Evolutionary conservation across 768 basidiomycete species (phyloP), one percentile per base, ranked within the genome.

Genomic region (Panellus pusillus): DNA sequence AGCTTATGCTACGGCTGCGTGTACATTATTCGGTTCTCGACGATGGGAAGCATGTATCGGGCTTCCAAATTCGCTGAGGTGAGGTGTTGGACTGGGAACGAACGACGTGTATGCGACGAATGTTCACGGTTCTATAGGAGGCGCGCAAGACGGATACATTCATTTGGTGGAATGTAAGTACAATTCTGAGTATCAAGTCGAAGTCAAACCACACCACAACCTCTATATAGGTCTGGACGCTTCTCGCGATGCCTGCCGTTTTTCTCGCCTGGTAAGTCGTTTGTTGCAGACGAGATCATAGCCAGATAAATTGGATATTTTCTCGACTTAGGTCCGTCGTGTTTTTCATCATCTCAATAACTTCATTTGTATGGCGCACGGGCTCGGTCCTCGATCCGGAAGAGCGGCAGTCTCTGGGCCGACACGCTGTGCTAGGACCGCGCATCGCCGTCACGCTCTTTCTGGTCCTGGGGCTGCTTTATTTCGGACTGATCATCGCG

Each of bases 41-140:
- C 79, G 1, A 90, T 91, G 88, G 76, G 79, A 39, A 86, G 76
- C 57, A 86, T 88, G 82, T 74, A 81, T 60, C 80, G 81, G 52
- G 88, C 88, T 1, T 81, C 82, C 8, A 77, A 79, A 51, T 91
- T 87, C 85, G 86, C 87, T 11, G 82, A 88, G 69, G 87, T 86
- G 61, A 19, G 44, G 18, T 45, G n/a, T n/a, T n/a, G n/a, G n/a
- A n/a, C n/a, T n/a, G n/a, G n/a, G n/a, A n/a, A n/a, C n/a, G n/a
- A n/a, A n/a, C 17, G 2, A 20, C 5, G 49, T 37, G 44, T 12
- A 6, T 15, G 9, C 14, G 1, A 18, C 15, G 35, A 48, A 11
- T 35, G 45, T 32, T 43, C 24, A 44, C 44, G 9, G 27, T 27
- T 14, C 37, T 19, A 19, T 55, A 87, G 84, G 85, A 89, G 63